Evolutionary conservation across 2,329 filamentous ascomycete species (phyloP).

Genomic region (Trichophyton rubrum): DNA sequence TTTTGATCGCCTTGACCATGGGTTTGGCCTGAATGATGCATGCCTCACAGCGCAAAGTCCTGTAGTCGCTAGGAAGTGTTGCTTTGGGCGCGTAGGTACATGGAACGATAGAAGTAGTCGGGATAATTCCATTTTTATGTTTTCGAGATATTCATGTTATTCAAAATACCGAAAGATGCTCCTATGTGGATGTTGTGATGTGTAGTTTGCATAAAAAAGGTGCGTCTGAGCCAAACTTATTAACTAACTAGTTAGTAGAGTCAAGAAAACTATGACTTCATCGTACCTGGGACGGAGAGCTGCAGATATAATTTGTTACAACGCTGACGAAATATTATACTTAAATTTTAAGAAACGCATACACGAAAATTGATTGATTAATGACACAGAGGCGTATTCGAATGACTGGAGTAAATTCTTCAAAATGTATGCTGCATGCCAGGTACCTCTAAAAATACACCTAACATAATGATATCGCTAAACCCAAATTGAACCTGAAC

Average conservation of each 20-base stretch:
- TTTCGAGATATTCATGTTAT: not conserved
- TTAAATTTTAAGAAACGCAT: not conserved
- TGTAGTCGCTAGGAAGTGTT: not conserved
- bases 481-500: not conserved
- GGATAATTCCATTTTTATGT: not conserved
- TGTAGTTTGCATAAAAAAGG: no score
- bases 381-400: no score
- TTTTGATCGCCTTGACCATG: conserved; percentile 5
- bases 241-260: no score
- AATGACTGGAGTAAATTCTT: not conserved
- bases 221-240: no score
- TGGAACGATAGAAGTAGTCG: not conserved
- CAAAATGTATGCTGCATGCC: not conserved
- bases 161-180: not conserved
- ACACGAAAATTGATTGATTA: no score
- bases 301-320: no score
- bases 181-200: not conserved
- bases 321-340: not conserved
- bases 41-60: not conserved
- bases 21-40: conserved; percentile 5
- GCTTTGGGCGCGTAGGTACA: not conserved
- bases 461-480: not conserved
- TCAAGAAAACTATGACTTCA: not conserved
- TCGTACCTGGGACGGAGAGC: not conserved
- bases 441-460: not conserved